Evolutionary conservation across 495 filamentous ascomycete species (phyloP), one percentile per base, ranked within the genome.

Genomic region (Amorphotheca resinae): DNA sequence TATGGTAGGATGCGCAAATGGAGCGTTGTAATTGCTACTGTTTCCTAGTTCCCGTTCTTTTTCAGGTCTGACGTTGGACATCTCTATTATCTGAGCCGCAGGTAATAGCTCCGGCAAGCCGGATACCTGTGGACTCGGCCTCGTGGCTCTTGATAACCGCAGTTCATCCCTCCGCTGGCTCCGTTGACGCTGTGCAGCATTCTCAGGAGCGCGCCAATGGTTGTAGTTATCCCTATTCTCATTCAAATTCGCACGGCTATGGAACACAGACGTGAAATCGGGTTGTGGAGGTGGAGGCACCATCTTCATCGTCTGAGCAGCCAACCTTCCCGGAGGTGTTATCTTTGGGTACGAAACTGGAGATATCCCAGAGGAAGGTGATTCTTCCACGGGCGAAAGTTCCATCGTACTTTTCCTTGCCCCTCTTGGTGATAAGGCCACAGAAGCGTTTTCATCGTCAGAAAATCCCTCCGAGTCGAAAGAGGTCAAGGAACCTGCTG

Each of bases 351-450:
- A 69, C 2, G 33, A 52, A 8, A 67, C 64, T 3, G 64, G 65
- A 21, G 61, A 62, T 14, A 53, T 57, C 1, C 65, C 62, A n/a
- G 57, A 56, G 22, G 51, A 45, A 11, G 66, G 66, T 3, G 59
- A 64, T 50, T 71, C 67, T 3, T 52, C 53, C 1, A 72, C 65
- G 1, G 70, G 68, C 1, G 69, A 66, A 0, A 72, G 54, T 9
- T 60, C 57, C 2, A 14, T 41, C 20, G 23, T 43, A 1, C 55
- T 52, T 23, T 55, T 46, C 14, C 46, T 51, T 5, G 56, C 46
- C 2, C 58, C 56, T n/a, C 38, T 31, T 2, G 55, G 51, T 9
- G 41, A 53, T 1, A 51, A 50, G 15, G 43, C 45, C 16, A 46
- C 52, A 22, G 53, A 52, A 32, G n/a, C n/a, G n/a, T n/a, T n/a